Evolutionary conservation across 192 early-diverging fungal genomes (phyloP), one percentile per base, ranked within the genome.

Genomic region (Backusella tuberculispora): DNA sequence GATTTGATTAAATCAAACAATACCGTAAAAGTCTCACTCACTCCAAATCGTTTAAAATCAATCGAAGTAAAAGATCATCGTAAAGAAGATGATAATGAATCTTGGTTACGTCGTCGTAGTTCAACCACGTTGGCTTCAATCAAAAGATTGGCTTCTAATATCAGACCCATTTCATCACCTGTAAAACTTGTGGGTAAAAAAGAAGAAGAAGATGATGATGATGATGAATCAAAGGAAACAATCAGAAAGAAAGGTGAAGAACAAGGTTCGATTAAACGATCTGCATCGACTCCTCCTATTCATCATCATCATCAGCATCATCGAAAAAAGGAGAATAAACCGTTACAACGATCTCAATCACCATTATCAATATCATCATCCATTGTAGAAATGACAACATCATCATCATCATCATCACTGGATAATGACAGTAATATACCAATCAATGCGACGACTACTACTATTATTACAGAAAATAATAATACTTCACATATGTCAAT

Each of bases 1-100:
- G 79, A 81, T 37, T 72, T 88, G 12, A 83, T 88, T 29, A 73
- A 75, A 34, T 84, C 80, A 60, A 83, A 83, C 42, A 79, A 79
- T 17, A 89, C 88, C 2, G 81, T 89, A 73, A 84, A 85, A 26
- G 84, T 89, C 24, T 85, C 85, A n/a, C 72, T 89, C 37, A 89
- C 88, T 10, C 88, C 88, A 10, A 87, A 87, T 64, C 80, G 88
- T 65, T 69, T 89, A 12, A 81, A 76, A 38, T 86, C 88, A 2
- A 89, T 89, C 50, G 88, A 89, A 65, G 78, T 88, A 14, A 74
- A 85, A 19, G 65, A 80, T 29, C 68, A 56, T 34, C 29, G 37
- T n/a, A 38, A 34, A 41, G 71, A 50, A 19, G 64, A 34, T 68
- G 63, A 76, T 45, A 68, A 60, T 34, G 50, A 69, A 19, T 76